Evolutionary conservation across 2,329 filamentous ascomycete genomes (phyloP).

Genomic region (Berkeleyomyces basicola): DNA sequence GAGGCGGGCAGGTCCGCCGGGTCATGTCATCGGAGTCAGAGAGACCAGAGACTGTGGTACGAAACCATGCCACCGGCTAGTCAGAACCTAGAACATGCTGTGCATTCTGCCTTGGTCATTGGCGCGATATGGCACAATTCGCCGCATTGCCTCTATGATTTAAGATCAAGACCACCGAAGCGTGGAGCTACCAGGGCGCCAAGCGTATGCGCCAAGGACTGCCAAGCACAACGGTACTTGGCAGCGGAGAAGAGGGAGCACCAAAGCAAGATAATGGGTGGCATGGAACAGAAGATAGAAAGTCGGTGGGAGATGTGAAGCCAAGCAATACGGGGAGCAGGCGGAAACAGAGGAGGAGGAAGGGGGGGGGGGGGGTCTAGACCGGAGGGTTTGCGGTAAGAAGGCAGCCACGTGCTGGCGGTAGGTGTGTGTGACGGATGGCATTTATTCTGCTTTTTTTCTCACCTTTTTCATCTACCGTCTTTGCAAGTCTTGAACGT

Average conservation of each 20-base stretch:
- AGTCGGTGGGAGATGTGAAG: background rate
- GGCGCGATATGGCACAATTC: background rate
- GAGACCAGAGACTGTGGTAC: background rate
- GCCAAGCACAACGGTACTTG: constrained; percentile 7
- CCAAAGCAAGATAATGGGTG: background rate
- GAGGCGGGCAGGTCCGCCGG: too few species aligned
- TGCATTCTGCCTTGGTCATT: background rate
- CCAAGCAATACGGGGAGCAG: background rate
- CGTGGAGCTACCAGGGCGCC: constrained; percentile 4
- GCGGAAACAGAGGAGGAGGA: background rate
- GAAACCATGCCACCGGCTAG: background rate
- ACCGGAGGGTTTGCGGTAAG: background rate
- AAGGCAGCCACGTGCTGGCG: background rate
- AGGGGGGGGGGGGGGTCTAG: background rate
- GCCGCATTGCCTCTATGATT: background rate
- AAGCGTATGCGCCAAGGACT: constrained; percentile 13
- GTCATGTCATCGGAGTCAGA: background rate
- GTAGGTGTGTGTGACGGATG: background rate
- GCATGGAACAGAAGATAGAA: background rate
- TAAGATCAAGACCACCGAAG: background rate
- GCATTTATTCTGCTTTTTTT: background rate
- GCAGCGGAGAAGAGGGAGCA: constrained; percentile 4
- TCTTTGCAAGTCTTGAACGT: background rate
- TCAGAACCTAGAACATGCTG: background rate
- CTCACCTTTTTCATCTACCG: background rate